Evolutionary conservation across 495 filamentous ascomycete species (phyloP), one percentile per base, ranked within the genome.

Genomic region (Penicillium alfredii): DNA sequence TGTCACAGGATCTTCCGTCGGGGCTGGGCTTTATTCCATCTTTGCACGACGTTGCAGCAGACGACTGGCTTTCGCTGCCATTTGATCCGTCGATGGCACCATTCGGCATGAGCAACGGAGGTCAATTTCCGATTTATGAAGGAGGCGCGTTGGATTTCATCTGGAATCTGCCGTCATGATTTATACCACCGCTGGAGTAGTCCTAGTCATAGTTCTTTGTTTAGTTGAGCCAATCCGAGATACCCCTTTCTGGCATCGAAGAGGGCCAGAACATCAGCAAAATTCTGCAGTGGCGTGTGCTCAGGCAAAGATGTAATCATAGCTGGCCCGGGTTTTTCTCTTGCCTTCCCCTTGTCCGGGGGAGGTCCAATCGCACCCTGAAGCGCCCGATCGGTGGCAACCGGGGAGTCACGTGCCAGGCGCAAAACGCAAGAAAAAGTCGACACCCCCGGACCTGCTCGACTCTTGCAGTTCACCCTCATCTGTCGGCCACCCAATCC

Each of bases 31-130:
- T 59, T 19, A 52, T 65, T 17, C 59, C 61, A 4, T 52, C 58
- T 1, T 38, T 66, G 11, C 56, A 61, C 19, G 56, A 65, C 17
- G 54, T 68, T 34, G 56, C 56, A 4, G 61, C 63, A 3, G 70
- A 74, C 40, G 70, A 73, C 36, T 74, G 71, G 71, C 56, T 73
- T 23, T 69, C 71, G 1, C 35, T 74, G 11, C 71, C 71, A 14
- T 73, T 74, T 38, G 69, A 74, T 49, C 68, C 68, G 6, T 67
- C 66, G 0, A 74, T 74, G 71, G 71, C 71, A 8, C 71, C 71
- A 1, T 74, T 74, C 42, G 68, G 68, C 1, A 61, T 68, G 26
- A 64, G 56, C 30, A 56, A 38, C 30, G 60, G 60, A 12, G 63
- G 61, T 6, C 63, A 66, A 26, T 71, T 73, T 35, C 65, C 69